Evolutionary conservation across 768 basidiomycete species (phyloP), one percentile per base, ranked within the genome.

Genomic region (Mycena leptocephala): DNA sequence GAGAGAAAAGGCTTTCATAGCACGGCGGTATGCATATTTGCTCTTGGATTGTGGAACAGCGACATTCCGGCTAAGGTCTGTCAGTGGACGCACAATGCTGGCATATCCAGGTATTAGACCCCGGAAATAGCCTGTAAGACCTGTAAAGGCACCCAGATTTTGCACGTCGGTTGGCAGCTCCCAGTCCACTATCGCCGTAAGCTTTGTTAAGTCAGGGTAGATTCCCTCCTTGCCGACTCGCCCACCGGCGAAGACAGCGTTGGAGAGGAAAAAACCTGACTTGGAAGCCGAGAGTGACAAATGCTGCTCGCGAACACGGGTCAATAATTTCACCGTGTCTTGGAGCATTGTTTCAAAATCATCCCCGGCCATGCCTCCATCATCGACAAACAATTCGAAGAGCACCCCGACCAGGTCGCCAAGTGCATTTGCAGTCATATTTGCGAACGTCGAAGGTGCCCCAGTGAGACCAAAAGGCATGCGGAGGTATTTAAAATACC

Each of bases 391-490:
- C 2, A 76, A 33, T 28, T 76, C 62, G n/a, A 72, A 58, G n/a
- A 76, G 62, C 5, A 58, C 35, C 9, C 77, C 77, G 24, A 78
- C 75, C 9, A 85, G 46, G 64, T 85, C 83, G 0, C 80, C 72
- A 11, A 86, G 51, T 0, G 70, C 22, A 5, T 55, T 16, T 14
- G 53, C 53, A 3, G 28, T 55, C 28, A 55, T 14, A 26, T 55
- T 26, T 10, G 78, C 79, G 64, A 88, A 88, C 5, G 80, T 82
- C 0, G 85, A 80, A 13, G 87, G 88, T 10, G 85, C 84, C 0
- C 86, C 88, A 0, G 84, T 85, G 0, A 88, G 63, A 0, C 88
- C 88, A 72, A 89, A 87, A 0, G 86, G 87, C 84, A 89, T 87
- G 0, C 80, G 37, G 0, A 75, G 32, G 58, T 86, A 88, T 14